phyloP scores from a whole-genome alignment of 2,329 filamentous ascomycete genomes.

The Aspergillus jensenii region DNA sequence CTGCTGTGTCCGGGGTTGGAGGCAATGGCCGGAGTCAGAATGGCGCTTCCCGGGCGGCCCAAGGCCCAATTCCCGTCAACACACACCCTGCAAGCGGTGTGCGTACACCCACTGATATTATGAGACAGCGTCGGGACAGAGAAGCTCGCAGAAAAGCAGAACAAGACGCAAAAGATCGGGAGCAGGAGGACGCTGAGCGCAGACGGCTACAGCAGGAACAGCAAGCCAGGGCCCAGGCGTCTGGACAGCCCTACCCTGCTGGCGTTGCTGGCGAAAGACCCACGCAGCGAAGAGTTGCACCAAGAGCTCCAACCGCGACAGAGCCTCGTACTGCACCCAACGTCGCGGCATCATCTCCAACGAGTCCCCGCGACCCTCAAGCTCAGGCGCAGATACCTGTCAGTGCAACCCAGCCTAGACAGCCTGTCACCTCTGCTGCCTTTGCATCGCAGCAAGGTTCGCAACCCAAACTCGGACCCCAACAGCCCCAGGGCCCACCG shows the following conservation, averaged over 20 bases:
- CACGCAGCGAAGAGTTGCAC: conserved; percentile 17
- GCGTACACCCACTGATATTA: conserved; percentile 83
- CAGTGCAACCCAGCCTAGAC: conserved; percentile 14
- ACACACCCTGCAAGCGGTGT: conserved; percentile 60
- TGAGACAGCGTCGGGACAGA: conserved; percentile 79
- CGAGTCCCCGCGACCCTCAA: conserved; percentile 20
- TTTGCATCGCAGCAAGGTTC: conserved; percentile 19
- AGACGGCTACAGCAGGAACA: conserved; percentile 36
- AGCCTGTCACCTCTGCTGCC: conserved; percentile 16
- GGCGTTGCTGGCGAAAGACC: conserved; percentile 36
- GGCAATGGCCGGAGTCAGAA: conserved; percentile 59
- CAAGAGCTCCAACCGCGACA: conserved; percentile 11
- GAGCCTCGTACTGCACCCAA: conserved; percentile 15
- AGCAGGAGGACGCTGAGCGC: conserved; percentile 53
- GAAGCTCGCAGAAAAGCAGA: conserved; percentile 70
- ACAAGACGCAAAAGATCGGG: conserved; percentile 59
- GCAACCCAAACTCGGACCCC: conserved; percentile 17
- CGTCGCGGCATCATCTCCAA: conserved; percentile 9
- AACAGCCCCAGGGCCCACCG: conserved; percentile 26
- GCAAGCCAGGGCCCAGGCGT: conserved; percentile 31
- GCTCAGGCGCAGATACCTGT: conserved; percentile 9
- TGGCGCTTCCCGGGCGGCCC: conserved; percentile 54
- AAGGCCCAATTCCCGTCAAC: conserved; percentile 55
- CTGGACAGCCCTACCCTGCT: conserved; percentile 45
- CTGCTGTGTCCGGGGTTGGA: conserved; percentile 43